Evolutionary conservation across 2,329 filamentous ascomycete genomes (phyloP).

Genomic region (Fusarium burgessii): DNA sequence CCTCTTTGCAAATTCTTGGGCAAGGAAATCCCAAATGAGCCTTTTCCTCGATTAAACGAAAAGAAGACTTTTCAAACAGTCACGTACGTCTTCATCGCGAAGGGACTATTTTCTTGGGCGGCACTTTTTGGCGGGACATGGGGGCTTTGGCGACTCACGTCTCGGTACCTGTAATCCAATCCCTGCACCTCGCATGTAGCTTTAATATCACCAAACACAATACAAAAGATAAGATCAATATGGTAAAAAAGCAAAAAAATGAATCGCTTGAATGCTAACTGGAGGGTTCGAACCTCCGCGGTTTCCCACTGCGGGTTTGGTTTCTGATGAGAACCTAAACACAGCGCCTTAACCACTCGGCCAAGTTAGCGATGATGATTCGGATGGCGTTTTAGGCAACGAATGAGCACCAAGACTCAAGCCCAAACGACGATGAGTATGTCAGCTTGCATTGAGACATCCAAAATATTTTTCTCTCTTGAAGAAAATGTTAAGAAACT

Average conservation of each 20-base stretch:
- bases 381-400: fast-evolving
- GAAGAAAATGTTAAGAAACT: fast-evolving
- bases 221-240: fast-evolving
- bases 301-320: slow-evolving; percentile 45
- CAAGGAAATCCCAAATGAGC: slow-evolving; percentile 22
- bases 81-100: slow-evolving; percentile 27
- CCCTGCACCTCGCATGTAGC: fast-evolving
- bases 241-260: neutral
- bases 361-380: slow-evolving; percentile 42
- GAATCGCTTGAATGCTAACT: slow-evolving; percentile 35
- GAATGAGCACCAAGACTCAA: neutral
- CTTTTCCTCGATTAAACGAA: slow-evolving; percentile 40
- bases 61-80: slow-evolving; percentile 29
- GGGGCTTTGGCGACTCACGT: slow-evolving; percentile 20
- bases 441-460: fast-evolving
- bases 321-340: slow-evolving; percentile 42
- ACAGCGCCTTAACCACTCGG: slow-evolving; percentile 44
- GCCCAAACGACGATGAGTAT: fast-evolving
- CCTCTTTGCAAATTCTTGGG: slow-evolving; percentile 55
- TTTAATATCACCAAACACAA: neutral
- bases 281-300: slow-evolving; percentile 44
- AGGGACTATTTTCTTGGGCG: slow-evolving; percentile 31
- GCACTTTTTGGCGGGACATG: slow-evolving; percentile 21
- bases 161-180: neutral
- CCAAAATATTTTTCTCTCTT: fast-evolving